These are phyloP conservation scores for Murraya paniculata DNA, from an alignment of 345 rosid genomes.

Conservation along the genomic window DNA sequence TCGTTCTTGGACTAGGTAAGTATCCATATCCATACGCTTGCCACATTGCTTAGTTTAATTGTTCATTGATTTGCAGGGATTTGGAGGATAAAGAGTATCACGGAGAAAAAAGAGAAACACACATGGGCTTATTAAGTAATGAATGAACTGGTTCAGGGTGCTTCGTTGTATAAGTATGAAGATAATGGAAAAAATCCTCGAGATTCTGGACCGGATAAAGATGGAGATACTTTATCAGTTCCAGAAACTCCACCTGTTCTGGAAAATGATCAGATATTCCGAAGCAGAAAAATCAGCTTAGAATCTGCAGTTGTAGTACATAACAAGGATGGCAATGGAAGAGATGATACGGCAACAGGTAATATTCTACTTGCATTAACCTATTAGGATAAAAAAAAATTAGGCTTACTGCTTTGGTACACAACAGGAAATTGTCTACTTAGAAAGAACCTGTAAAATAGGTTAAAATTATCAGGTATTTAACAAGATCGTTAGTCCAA, in stretches of 20 bases:
- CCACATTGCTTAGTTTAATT: background rate
- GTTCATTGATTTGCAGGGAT: background rate
- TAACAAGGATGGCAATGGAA: too few relatives aligned
- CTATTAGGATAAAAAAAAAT: too few relatives aligned
- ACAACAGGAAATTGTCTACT: too few relatives aligned
- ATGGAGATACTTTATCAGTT: background rate
- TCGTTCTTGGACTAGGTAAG: too few relatives aligned
- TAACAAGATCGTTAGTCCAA: too few relatives aligned
- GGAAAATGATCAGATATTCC: background rate
- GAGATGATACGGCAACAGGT: too few relatives aligned
- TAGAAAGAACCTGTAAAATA: too few relatives aligned
- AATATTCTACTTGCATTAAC: too few relatives aligned
- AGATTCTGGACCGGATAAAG: background rate
- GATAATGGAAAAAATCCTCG: background rate
- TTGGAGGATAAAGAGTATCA: background rate
- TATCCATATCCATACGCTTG: background rate
- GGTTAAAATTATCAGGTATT: too few relatives aligned
- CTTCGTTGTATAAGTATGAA: background rate
- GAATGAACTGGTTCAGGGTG: slow-evolving; percentile 13
- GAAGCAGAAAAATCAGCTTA: too few relatives aligned
- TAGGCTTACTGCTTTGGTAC: too few relatives aligned
- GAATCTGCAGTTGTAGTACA: too few relatives aligned
- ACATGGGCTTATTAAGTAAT: slow-evolving; percentile 6
- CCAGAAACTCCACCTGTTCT: background rate
- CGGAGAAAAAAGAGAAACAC: slow-evolving; percentile 1